Evolutionary conservation across 1,139 yeast genomes (phyloP).

Genomic region (Yamadazyma membranifaciens): DNA sequence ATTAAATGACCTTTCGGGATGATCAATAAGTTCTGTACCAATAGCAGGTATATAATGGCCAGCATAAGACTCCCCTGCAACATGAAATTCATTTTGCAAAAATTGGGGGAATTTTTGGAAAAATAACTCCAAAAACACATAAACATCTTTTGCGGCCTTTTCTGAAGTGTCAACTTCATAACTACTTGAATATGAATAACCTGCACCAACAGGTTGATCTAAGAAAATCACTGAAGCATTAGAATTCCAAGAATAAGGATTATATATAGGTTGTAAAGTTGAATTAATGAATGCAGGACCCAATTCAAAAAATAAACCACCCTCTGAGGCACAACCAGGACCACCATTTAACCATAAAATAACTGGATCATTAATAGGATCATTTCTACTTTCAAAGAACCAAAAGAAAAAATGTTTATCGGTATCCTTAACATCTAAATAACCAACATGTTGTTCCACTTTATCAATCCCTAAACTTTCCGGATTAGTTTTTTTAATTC

Average conservation of each 20-base stretch:
- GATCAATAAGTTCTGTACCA: slow-evolving; percentile 63
- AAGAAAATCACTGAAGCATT: slow-evolving; percentile 84
- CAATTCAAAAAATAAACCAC: slow-evolving; percentile 81
- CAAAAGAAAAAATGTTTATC: slow-evolving; percentile 78
- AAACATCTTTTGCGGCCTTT: slow-evolving; percentile 74
- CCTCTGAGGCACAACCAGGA: slow-evolving; percentile 48
- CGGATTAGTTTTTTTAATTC: slow-evolving; percentile 10
- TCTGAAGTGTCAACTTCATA: slow-evolving; percentile 55
- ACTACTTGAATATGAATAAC: slow-evolving; percentile 58
- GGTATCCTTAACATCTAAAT: slow-evolving; percentile 48
- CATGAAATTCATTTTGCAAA: slow-evolving; percentile 56
- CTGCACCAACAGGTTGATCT: slow-evolving; percentile 90
- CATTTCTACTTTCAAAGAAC: slow-evolving; percentile 85
- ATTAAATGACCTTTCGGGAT: slow-evolving; percentile 60
- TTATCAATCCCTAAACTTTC: slow-evolving; percentile 41
- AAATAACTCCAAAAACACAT: slow-evolving; percentile 66
- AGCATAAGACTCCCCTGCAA: slow-evolving; percentile 81
- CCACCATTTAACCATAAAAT: slow-evolving; percentile 54
- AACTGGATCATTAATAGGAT: slow-evolving; percentile 77
- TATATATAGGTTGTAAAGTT: slow-evolving; percentile 61
- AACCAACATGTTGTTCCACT: slow-evolving; percentile 61
- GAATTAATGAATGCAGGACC: slow-evolving; percentile 73
- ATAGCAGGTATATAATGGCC: slow-evolving; percentile 80
- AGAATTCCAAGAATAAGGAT: slow-evolving; percentile 78
- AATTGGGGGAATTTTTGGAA: slow-evolving; percentile 66